Conservation (phyloP, 345 rosid genomes). For the Eucalyptus pauciflora region DNA sequence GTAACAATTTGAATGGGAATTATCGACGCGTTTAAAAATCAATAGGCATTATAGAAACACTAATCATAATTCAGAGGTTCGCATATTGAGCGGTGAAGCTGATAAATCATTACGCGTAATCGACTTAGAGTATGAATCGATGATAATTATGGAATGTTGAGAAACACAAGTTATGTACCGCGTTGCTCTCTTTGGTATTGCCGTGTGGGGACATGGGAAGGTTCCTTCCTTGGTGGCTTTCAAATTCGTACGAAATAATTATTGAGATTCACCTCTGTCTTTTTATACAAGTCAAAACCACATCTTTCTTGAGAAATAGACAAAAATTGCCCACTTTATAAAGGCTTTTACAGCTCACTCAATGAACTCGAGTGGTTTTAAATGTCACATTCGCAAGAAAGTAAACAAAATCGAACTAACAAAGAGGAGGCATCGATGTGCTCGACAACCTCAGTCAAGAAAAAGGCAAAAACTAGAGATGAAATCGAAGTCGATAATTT, state of each 20-base stretch:
- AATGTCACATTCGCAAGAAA: background rate
- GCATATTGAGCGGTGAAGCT: background rate
- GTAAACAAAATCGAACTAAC: background rate
- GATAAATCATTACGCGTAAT: background rate
- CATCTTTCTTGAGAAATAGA: background rate
- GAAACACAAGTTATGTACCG: background rate
- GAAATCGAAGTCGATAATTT: background rate
- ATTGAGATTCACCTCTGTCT: background rate
- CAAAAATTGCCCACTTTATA: background rate
- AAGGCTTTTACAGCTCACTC: background rate
- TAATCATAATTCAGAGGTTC: background rate
- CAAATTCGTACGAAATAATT: background rate
- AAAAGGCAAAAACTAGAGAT: background rate
- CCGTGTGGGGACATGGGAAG: background rate
- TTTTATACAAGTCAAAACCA: background rate
- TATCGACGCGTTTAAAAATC: background rate
- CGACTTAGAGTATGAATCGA: background rate
- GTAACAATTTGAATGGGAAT: background rate
- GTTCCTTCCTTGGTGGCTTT: background rate
- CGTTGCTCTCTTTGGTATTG: background rate
- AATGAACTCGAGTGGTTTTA: background rate
- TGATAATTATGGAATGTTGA: background rate
- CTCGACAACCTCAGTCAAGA: background rate
- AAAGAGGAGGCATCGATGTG: background rate
- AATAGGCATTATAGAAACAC: rapidly evolving